Conservation (phyloP, 176 grass and related monocot genomes). For the Musa troglodytarum region DNA sequence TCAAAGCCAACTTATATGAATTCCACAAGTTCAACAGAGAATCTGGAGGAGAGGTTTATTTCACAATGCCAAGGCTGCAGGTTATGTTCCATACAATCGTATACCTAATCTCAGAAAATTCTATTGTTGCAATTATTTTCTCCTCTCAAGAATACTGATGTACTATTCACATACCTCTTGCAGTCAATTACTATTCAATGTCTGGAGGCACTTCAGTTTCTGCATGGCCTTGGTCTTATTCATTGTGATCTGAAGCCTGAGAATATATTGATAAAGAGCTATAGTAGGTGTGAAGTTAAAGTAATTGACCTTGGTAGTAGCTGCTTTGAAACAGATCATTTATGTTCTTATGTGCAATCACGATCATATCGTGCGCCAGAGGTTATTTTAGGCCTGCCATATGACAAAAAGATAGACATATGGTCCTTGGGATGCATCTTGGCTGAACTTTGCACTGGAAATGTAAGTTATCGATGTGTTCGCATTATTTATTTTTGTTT, state of each 20-base stretch:
- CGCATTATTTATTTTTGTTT: neutral
- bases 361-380: conserved; percentile 94
- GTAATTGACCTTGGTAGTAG: conserved; percentile 99
- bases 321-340: conserved; percentile 95
- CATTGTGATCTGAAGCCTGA: conserved; percentile 99
- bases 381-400: conserved; percentile 88
- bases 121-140: neutral
- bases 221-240: conserved; percentile 92
- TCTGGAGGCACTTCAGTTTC: conserved; percentile 89
- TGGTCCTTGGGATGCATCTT: conserved; percentile 99
- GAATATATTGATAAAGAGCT: conserved; percentile 98
- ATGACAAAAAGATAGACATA: conserved; percentile 98
- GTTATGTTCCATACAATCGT: conserved; percentile 17
- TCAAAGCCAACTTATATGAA: conserved; percentile 97
- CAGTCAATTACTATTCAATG: conserved; percentile 99
- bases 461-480: conserved; percentile 44
- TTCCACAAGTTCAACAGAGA: conserved; percentile 99
- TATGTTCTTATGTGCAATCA: conserved; percentile 94
- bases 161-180: conserved; percentile 21
- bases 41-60: conserved; percentile 99
- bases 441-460: conserved; percentile 96
- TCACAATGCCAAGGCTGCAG: conserved; percentile 98
- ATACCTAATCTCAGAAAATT: conserved; percentile 1
- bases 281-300: conserved; percentile 97
- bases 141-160: conserved; percentile 17